These are phyloP conservation scores for Kwoniella shivajii DNA, from an alignment of 1,284 basidiomycete species.

Conservation along the genomic window DNA sequence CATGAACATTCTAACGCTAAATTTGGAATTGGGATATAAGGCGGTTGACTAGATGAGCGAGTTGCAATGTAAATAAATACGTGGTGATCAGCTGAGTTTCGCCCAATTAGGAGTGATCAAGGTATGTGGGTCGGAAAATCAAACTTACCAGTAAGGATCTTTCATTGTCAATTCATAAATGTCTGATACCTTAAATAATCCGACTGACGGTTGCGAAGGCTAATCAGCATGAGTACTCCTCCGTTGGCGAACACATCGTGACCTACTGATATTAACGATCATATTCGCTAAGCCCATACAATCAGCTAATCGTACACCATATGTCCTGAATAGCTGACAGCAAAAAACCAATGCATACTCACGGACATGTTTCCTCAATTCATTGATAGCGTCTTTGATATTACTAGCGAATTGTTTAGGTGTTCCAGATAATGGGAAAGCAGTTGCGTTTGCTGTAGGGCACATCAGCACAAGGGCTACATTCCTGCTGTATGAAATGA, in stretches of 20 bases:
- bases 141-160: slow-evolving; percentile 46
- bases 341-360: slow-evolving; percentile 21
- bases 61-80: neutral
- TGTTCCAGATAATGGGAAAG: slow-evolving; percentile 30
- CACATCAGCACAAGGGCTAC: neutral
- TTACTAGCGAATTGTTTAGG: slow-evolving; percentile 46
- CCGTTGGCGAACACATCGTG: neutral
- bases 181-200: slow-evolving; percentile 49
- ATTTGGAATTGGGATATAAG: slow-evolving; percentile 39
- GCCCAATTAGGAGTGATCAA: too few species aligned
- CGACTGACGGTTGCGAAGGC: slow-evolving; percentile 34
- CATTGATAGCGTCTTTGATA: slow-evolving; percentile 45
- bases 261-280: slow-evolving; percentile 45
- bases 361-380: slow-evolving; percentile 47
- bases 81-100: too few species aligned
- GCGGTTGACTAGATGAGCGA: slow-evolving; percentile 12
- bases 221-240: neutral
- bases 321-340: too few species aligned
- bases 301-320: neutral
- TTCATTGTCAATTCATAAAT: slow-evolving; percentile 48
- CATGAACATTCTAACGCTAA: slow-evolving; percentile 49
- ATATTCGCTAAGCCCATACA: slow-evolving; percentile 30
- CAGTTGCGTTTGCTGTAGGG: slow-evolving; percentile 30
- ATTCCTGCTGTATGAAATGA: neutral
- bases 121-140: neutral